Evolutionary conservation across 345 rosid genomes (phyloP), one percentile per base, ranked within the genome.

Genomic region (Lagerstroemia speciosa): DNA sequence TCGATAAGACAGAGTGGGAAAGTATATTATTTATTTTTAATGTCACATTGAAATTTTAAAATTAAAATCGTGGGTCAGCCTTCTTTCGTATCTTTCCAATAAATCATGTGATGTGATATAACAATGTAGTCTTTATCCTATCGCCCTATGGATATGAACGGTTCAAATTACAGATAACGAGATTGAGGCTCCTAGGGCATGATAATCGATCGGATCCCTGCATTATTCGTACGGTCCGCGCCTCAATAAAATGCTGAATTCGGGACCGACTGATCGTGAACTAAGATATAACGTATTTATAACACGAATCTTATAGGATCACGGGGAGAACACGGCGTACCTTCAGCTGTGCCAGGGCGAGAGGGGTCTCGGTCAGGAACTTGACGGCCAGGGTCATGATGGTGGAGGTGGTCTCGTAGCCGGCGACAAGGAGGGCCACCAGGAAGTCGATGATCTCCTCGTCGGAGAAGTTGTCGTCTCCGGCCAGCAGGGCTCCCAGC

Each of bases 341-440:
- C 96, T 87, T 87, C 64, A 95, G 87, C 67, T 92, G 93, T 36
- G 86, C 89, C 81, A 95, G 81, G 69, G 99, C 98, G 17, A 80
- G 75, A 68, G 98, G 97, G 20, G 93, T 86, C 77, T 95, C 98
- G 0, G 96, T 92, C 24, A 92, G 86, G 79, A 89, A 92, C 75
- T 91, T 95, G 12, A 90, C 93, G 65, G 98, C 99, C 3, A 95
- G 97, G 65, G 99, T 95, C 98, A 95, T 95, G 32, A 82, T 88
- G 2, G 98, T 90, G 0, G 99, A 88, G 8, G 98, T 95, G 26
- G 99, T 95, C 76, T 95, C 99, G 67, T 95, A 92, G 67, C 97
- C 99, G 17, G 98, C 98, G 24, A 95, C 98, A 0, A 95, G 84
- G 60, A 95, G 40, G 40, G 98, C 97, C 65, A 95, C 77, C 82